These are phyloP conservation scores for Coniferiporia weirii DNA, from an alignment of 1,284 basidiomycete genomes.

Conservation along the genomic window DNA sequence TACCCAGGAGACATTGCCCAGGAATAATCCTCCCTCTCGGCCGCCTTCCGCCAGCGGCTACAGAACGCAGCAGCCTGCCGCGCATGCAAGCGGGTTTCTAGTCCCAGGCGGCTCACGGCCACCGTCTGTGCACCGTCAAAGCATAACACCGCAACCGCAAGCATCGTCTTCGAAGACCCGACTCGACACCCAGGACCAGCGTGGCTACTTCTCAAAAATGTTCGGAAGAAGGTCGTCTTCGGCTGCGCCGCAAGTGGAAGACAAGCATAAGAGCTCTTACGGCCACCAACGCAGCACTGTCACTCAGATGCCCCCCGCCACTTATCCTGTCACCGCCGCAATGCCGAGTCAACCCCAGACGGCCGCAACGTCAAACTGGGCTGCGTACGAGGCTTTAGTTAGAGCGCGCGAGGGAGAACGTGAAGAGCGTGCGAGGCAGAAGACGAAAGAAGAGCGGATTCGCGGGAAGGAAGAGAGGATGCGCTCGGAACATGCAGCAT, in stretches of 20 bases:
- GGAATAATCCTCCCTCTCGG: constrained; percentile 2
- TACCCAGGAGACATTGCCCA: constrained; percentile 4
- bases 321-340: background rate
- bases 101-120: constrained; percentile 3
- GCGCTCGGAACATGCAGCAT: constrained; percentile 9
- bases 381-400: constrained; percentile 2
- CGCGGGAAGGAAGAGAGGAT: constrained; percentile 3
- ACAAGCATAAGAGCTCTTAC: constrained; percentile 10
- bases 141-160: background rate
- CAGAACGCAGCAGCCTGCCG: constrained; percentile 3
- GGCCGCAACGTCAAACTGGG: background rate
- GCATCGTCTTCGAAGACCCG: constrained; percentile 14
- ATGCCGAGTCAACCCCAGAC: background rate
- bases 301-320: background rate
- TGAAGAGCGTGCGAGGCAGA: constrained; percentile 12
- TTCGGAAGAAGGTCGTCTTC: constrained; percentile 10
- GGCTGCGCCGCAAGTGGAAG: constrained; percentile 2
- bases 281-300: constrained; percentile 6
- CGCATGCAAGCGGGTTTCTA: background rate
- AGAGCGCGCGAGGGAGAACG: constrained; percentile 6
- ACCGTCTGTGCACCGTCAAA: constrained; percentile 4
- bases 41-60: constrained; percentile 16
- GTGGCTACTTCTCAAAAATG: constrained; percentile 18
- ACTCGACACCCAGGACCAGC: constrained; percentile 6
- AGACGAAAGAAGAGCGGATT: constrained; percentile 6